Evolutionary conservation across 768 basidiomycete species (phyloP).

Genomic region (Leccinellum albellum): DNA sequence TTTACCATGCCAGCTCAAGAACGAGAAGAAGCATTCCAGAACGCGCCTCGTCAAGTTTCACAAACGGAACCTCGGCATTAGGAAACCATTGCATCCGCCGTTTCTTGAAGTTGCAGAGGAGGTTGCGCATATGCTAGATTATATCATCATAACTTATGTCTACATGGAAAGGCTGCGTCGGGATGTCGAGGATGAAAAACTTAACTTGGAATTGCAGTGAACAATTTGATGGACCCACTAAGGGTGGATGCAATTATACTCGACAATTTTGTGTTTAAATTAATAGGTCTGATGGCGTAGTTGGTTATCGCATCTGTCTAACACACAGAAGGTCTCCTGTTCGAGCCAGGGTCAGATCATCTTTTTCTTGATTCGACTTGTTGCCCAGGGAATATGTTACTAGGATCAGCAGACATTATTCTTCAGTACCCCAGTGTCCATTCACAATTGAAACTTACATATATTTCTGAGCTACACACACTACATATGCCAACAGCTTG

Average conservation of each 20-base stretch:
- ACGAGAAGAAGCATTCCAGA: slow-evolving; percentile 10
- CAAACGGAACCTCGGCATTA: slow-evolving; percentile 15
- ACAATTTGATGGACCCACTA: not conserved
- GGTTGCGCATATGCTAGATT: slow-evolving; percentile 28
- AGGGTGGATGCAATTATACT: not conserved
- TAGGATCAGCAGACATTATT: too few relatives aligned
- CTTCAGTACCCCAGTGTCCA: too few relatives aligned
- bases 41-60: slow-evolving; percentile 17
- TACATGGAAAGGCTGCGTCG: slow-evolving; percentile 30
- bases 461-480: too few relatives aligned
- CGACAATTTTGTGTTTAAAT: slow-evolving; percentile 9
- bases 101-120: slow-evolving; percentile 27
- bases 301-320: slow-evolving; percentile 84
- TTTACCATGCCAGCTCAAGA: slow-evolving; percentile 9
- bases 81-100: slow-evolving; percentile 16
- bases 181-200: slow-evolving; percentile 18
- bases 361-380: too few relatives aligned
- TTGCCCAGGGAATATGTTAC: too few relatives aligned
- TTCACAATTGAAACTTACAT: too few relatives aligned
- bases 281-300: slow-evolving; percentile 56
- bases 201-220: not conserved
- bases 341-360: slow-evolving; percentile 57
- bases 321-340: slow-evolving; percentile 77
- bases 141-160: slow-evolving; percentile 33
- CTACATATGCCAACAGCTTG: too few relatives aligned